Conservation (phyloP, 2,329 filamentous ascomycete species). For the Pezicula rhizophila region DNA sequence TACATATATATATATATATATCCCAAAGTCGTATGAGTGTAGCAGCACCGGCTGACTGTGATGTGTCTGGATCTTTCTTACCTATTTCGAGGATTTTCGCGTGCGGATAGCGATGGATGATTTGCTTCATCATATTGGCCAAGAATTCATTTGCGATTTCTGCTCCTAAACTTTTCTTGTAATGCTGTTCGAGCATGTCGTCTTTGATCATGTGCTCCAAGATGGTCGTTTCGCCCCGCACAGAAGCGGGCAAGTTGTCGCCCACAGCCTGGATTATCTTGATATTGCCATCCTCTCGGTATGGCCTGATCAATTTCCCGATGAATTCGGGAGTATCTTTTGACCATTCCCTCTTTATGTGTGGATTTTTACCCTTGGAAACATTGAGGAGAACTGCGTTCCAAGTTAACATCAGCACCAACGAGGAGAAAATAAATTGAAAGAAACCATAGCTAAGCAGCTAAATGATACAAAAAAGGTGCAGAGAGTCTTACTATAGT, state of each 20-base stretch:
- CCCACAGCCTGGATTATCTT: conserved; percentile 15
- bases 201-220: conserved; percentile 18
- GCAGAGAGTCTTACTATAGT: not conserved
- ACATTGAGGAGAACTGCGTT: not conserved
- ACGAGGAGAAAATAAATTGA: not conserved
- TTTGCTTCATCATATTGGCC: conserved; percentile 7
- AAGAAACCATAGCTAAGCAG: not conserved
- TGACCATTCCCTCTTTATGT: conserved; percentile 2
- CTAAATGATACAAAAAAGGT: not conserved
- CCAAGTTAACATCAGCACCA: not conserved
- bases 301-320: not conserved
- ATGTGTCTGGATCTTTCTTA: conserved; percentile 1
- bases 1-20: no score
- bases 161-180: conserved; percentile 11
- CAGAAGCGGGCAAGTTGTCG: conserved; percentile 11
- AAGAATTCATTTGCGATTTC: conserved; percentile 1
- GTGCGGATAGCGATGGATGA: conserved; percentile 15
- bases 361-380: conserved; percentile 1
- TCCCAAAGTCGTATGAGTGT: no score
- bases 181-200: conserved; percentile 13
- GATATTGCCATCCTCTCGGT: conserved; percentile 8
- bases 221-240: conserved; percentile 14
- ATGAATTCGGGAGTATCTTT: conserved; percentile 5
- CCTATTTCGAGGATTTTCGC: conserved; percentile 26
- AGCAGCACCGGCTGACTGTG: not conserved